phyloP scores from a whole-genome alignment of 306 rosid genomes.

The Sophora flavescens region DNA sequence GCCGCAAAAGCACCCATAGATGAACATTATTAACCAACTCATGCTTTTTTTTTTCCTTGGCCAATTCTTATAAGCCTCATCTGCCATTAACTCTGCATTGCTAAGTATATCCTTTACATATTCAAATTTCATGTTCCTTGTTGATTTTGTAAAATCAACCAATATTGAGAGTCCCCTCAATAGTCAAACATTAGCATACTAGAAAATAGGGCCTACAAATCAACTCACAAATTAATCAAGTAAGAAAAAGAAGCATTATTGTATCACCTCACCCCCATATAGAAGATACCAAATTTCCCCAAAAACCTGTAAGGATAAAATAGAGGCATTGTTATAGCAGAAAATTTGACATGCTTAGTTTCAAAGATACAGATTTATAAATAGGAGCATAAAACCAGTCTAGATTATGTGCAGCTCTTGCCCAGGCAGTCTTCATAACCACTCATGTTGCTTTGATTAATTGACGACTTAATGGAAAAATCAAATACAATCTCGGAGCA shows the following conservation, averaged over 20 bases:
- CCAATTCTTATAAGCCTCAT: constrained; percentile 87
- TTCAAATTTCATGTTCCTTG: constrained; percentile 67
- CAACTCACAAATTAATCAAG: too few species aligned
- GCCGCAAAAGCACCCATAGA: constrained; percentile 31
- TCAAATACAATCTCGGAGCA: constrained; percentile 92
- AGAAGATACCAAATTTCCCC: constrained; percentile 98
- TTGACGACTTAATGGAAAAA: constrained; percentile 88
- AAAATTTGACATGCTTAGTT: constrained; percentile 29
- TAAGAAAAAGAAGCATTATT: too few species aligned
- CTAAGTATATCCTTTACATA: constrained; percentile 65
- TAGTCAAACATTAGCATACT: background rate
- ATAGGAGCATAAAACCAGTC: constrained; percentile 5
- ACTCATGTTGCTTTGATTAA: constrained; percentile 95
- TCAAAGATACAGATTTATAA: constrained; percentile 10
- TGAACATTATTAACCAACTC: constrained; percentile 28
- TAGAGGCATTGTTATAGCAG: constrained; percentile 27
- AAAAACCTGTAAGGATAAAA: constrained; percentile 69
- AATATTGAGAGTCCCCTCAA: constrained; percentile 37
- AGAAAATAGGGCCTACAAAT: too few species aligned
- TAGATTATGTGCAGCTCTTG: constrained; percentile 97
- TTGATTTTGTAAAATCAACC: constrained; percentile 47
- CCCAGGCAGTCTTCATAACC: constrained; percentile 98
- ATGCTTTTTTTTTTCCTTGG: constrained; percentile 62
- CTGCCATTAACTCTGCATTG: constrained; percentile 57
- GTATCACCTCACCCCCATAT: constrained; percentile 55